A percentile compares a stretch with the other conserved stretches of the same genome.
phyloP scores from a whole-genome alignment of 306 rosid genomes.

The Acmispon strigosus region DNA sequence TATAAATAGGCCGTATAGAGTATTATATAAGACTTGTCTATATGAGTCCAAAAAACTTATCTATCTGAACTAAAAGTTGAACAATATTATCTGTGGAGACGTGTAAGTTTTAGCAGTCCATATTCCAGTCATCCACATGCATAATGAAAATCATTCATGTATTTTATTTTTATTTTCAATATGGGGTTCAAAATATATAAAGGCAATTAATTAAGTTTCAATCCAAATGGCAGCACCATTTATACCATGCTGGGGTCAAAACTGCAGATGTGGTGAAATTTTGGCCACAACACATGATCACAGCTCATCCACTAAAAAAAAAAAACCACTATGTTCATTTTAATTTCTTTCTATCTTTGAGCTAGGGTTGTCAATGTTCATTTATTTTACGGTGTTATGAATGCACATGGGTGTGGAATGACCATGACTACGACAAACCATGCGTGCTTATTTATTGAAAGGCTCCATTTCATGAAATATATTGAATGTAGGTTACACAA shows the following conservation, averaged over 20 bases:
- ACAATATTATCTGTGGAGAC: too few species aligned
- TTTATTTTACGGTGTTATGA: constrained; percentile 29
- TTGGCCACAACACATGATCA: constrained; percentile 16
- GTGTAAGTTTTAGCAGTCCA: neutral
- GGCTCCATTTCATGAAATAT: constrained; percentile 1
- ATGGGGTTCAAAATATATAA: neutral
- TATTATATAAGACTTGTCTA: too few species aligned
- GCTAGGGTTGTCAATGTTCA: constrained; percentile 22
- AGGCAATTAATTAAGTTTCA: neutral
- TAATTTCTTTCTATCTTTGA: neutral
- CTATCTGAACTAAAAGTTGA: neutral
- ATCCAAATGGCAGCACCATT: neutral
- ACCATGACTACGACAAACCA: constrained; percentile 30
- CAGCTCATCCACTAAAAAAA: constrained; percentile 23
- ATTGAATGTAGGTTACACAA: constrained; percentile 5
- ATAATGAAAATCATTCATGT: neutral
- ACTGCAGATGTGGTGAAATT: constrained; percentile 13
- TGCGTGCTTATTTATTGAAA: constrained; percentile 24
- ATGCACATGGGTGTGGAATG: constrained; percentile 32
- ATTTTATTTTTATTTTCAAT: neutral
- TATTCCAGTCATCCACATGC: neutral
- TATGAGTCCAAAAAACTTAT: too few species aligned
- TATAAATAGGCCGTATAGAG: too few species aligned
- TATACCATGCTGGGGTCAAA: neutral
- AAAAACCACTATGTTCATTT: neutral